Conservation (phyloP, 1,139 yeast species). For the Hansenula lynferdii region DNA sequence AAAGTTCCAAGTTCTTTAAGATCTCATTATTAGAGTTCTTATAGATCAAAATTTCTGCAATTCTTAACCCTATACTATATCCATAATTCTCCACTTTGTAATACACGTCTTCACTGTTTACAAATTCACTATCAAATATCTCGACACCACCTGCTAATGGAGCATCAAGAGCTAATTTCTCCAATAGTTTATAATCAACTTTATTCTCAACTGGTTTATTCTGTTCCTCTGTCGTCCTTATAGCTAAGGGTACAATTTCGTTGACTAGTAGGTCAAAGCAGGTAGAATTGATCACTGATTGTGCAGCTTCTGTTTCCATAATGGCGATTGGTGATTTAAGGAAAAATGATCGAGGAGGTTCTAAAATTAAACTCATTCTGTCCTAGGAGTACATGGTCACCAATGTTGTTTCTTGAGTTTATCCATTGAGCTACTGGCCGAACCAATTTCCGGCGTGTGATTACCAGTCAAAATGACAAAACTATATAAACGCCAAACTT, state of each 20-base stretch:
- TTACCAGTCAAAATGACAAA: too few species aligned
- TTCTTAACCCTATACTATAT: conserved; percentile 64
- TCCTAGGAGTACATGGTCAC: too few species aligned
- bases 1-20: conserved; percentile 49
- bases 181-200: conserved; percentile 8
- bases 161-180: conserved; percentile 23
- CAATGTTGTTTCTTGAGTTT: too few species aligned
- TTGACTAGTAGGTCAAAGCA: conserved; percentile 60
- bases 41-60: conserved; percentile 69
- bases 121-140: conserved; percentile 31
- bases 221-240: conserved; percentile 44
- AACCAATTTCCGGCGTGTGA: too few species aligned
- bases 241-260: conserved; percentile 70
- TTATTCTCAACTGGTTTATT: conserved; percentile 11
- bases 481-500: too few species aligned
- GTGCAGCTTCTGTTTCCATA: not conserved
- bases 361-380: too few species aligned
- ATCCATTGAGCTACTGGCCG: too few species aligned
- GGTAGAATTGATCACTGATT: conserved; percentile 38
- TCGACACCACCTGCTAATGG: conserved; percentile 38
- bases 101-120: conserved; percentile 48
- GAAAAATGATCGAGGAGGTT: too few species aligned
- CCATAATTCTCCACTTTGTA: conserved; percentile 68
- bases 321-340: too few species aligned
- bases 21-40: conserved; percentile 41